Base-by-base conservation (phyloP, 345 rosid genomes). In the Laguncularia racemosa region DNA sequence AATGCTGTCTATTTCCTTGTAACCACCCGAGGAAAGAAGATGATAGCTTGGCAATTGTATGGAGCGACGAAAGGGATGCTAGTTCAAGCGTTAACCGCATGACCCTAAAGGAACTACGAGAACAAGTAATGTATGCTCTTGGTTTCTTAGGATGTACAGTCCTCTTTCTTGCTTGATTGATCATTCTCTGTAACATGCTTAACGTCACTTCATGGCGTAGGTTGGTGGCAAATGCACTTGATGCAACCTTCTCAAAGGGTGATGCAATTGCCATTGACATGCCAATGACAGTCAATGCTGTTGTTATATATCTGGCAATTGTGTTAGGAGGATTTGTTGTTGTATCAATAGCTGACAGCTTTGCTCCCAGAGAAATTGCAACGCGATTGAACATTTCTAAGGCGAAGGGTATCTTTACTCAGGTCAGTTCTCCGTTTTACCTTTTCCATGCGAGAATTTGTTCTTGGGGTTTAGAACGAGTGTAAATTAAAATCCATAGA, bases 291-390 rank as follows among this genome's bases (percentile, higher is more conserved):
- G 83, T 80, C 15, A 60, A 73, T 70, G 91, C 96, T 7, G 91
- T 92, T 61, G 67, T 89, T 48, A 85, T 89, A 68, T 89, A 89
- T 59, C 68, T 92, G 16, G 97, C 98, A 14, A 84, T 86, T 60
- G 69, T 92, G 47, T 72, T 86, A 8, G 93, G 86, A 1, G 98
- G 97, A 54, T 78, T 56, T 62, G 75, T 86, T 49, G 98, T 84
- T 61, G 96, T 89, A 65, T 92, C 98, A 43, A 89, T 92, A 45
- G 96, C 98, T 51, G 98, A 92, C 66, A 92, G 98, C 73, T 92
- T 89, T 71, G 95, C 85, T 33, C 76, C 97, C 2, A 83, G 64
- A 66, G 98, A 92, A 71, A 92, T 92, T 18, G 91, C 93, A 46
- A 84, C 82, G 38, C 82, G 95, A 64, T 71, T 92, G 66, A 84